Evolutionary conservation across 805 yeast species (phyloP).

Genomic region (Starmerella floricola): DNA sequence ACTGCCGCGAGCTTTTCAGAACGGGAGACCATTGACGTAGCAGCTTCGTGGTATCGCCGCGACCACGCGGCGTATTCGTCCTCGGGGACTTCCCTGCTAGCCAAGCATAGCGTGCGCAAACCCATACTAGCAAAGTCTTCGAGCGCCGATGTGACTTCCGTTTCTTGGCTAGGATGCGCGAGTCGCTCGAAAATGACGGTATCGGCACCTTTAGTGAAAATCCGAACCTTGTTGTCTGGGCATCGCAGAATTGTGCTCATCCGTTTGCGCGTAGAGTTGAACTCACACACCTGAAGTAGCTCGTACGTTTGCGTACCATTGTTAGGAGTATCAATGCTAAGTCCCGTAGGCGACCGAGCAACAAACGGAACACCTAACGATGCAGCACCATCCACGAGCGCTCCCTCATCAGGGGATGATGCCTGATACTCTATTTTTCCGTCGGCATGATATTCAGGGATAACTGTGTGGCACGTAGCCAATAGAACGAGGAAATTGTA

Average conservation of each 20-base stretch:
- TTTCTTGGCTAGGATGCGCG: conserved; percentile 33
- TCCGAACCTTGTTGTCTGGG: conserved; percentile 81
- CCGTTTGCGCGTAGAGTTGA: conserved; percentile 93
- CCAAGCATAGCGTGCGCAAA: conserved; percentile 84
- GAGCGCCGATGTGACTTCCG: conserved; percentile 75
- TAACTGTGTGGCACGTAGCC: conserved; percentile 94
- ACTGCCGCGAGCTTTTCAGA: conserved; percentile 67
- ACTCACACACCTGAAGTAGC: conserved; percentile 82
- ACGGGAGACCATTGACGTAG: conserved; percentile 69
- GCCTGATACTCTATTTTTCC: conserved; percentile 81
- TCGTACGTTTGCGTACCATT: conserved; percentile 52
- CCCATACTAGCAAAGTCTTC: conserved; percentile 98
- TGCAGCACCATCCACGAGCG: conserved; percentile 94
- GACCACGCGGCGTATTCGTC: conserved; percentile 69
- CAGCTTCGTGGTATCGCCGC: conserved; percentile 55
- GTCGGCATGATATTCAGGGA: conserved; percentile 61
- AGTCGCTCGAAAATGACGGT: conserved; percentile 86
- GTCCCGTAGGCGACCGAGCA: conserved; percentile 73
- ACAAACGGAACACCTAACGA: conserved; percentile 71
- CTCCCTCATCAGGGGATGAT: conserved; percentile 99
- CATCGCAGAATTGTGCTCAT: conserved; percentile 92
- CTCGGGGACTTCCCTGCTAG: conserved; percentile 66
- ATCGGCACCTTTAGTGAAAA: conserved; percentile 96
- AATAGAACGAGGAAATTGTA: conserved; percentile 63
- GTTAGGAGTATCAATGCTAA: conserved; percentile 44